Conservation (phyloP, 164 flowering plant species). For the Aristolochia californica region DNA sequence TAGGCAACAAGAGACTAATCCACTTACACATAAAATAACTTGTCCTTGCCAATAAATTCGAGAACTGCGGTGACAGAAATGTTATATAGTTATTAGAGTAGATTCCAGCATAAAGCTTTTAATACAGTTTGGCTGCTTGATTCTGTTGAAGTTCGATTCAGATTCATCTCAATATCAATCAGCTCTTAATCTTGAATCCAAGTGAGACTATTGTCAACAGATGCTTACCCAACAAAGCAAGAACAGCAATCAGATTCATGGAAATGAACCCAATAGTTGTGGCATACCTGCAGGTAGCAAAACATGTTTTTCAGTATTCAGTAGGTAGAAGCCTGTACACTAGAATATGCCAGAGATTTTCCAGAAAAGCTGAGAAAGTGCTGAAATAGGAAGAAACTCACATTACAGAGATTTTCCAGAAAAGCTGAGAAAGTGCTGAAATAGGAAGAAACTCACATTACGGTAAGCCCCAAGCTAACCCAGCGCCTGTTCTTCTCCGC, state of each 20-base stretch:
- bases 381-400: no score
- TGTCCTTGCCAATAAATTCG: constrained; percentile 31
- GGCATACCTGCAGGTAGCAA: constrained; percentile 39
- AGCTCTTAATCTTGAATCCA: not conserved
- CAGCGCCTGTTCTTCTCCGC: constrained; percentile 47
- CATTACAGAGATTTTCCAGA: no score
- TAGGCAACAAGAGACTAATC: not conserved
- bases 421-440: no score
- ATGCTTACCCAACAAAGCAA: constrained; percentile 46
- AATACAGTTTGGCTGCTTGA: no score
- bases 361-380: no score
- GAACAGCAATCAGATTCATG: constrained; percentile 35
- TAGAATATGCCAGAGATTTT: no score
- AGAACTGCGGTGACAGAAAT: constrained; percentile 32
- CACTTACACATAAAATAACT: constrained; percentile 38
- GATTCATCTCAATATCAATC: not conserved
- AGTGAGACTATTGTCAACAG: not conserved
- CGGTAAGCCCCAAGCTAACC: constrained; percentile 44
- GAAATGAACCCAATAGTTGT: constrained; percentile 32
- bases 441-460: constrained; percentile 28
- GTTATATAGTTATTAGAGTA: no score
- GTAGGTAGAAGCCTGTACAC: no score
- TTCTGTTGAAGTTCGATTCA: constrained; percentile 2
- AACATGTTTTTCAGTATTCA: not conserved
- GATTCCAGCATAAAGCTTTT: no score